phyloP scores from a whole-genome alignment of 2,329 filamentous ascomycete species.

The Colletotrichum euphorbiae region DNA sequence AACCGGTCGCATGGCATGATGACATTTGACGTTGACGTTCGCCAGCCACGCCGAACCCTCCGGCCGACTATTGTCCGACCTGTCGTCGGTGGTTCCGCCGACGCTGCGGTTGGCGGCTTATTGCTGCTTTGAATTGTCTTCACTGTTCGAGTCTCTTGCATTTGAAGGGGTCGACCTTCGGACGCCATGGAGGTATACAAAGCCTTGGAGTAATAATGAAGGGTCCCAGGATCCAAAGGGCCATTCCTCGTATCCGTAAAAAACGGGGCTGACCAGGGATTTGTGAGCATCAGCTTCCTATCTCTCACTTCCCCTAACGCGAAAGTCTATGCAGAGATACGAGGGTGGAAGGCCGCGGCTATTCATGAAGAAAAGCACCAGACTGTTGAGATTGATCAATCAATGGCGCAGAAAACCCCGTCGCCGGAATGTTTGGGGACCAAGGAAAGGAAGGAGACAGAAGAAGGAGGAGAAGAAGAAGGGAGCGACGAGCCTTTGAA shows the following conservation, averaged over 20 bases:
- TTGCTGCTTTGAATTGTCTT: neutral
- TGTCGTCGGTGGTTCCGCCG: constrained; percentile 8
- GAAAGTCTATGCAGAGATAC: constrained; percentile 24
- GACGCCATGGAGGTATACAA: constrained; percentile 1
- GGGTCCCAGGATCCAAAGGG: constrained; percentile 1
- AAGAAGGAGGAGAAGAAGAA: neutral
- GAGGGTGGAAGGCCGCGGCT: neutral
- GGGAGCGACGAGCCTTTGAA: no score
- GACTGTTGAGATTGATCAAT: neutral
- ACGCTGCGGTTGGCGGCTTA: constrained; percentile 6
- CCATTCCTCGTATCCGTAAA: constrained; percentile 36
- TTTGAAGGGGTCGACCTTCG: no score
- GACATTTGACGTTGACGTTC: constrained; percentile 16
- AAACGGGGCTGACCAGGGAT: constrained; percentile 29
- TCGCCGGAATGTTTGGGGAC: constrained; percentile 8
- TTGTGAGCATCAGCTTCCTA: neutral
- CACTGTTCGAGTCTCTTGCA: neutral
- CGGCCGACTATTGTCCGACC: neutral
- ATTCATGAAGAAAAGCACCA: neutral
- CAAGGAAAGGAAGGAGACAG: constrained; percentile 1
- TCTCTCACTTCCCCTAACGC: constrained; percentile 3
- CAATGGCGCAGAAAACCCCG: constrained; percentile 5
- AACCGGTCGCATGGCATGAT: constrained; percentile 26
- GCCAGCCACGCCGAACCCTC: constrained; percentile 3
- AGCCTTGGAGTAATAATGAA: constrained; percentile 31